Evolutionary conservation across 176 grass and related monocot species (phyloP), one percentile per base, ranked within the genome.

Genomic region (Paspalum vaginatum): DNA sequence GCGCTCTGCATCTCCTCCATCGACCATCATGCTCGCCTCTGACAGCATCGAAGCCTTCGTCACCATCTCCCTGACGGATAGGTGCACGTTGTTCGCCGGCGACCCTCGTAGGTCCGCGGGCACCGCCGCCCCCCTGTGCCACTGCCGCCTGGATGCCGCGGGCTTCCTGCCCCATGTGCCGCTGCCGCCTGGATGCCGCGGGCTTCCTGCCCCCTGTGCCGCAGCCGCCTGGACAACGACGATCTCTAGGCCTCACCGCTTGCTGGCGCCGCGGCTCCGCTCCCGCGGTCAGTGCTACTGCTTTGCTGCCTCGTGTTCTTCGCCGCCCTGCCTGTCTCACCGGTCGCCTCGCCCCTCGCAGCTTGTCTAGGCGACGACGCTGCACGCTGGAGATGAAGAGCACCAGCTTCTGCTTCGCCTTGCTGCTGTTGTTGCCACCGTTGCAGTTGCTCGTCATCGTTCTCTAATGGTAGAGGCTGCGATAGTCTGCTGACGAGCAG

Each of bases 1-100:
- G 95, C 92, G 77, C 91, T 93, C 42, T 95, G 92, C 22, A 98
- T 84, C 81, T 98, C 95, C 71, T 98, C 90, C 95, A 95, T 98
- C 7, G 95, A n/a, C n/a, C n/a, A n/a, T n/a, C n/a, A n/a, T 95
- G 86, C 92, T 98, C 82, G 87, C 84, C 42, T 98, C 90, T 17
- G 90, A 91, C 46, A 84, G 77, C 43, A 78, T 83, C 45, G 82
- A 0, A 6, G 52, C 17, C 69, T 44, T 85, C 26, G n/a, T 78
- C 52, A 86, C 67, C n/a, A 87, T 82, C 0, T 74, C 76, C 16
- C 59, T 61, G 17, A 86, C 62, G 3, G 64, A 85, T 37, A 90
- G 90, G 55, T 84, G 84, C 20, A 89, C 89, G 55, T 89, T 92
- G 78, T 81, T 87, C n/a, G 87, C 81, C 10, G 93, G 89, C 7